Conservation (phyloP, 352 stramenopile genomes). For the Phytophthora cryptogea region DNA sequence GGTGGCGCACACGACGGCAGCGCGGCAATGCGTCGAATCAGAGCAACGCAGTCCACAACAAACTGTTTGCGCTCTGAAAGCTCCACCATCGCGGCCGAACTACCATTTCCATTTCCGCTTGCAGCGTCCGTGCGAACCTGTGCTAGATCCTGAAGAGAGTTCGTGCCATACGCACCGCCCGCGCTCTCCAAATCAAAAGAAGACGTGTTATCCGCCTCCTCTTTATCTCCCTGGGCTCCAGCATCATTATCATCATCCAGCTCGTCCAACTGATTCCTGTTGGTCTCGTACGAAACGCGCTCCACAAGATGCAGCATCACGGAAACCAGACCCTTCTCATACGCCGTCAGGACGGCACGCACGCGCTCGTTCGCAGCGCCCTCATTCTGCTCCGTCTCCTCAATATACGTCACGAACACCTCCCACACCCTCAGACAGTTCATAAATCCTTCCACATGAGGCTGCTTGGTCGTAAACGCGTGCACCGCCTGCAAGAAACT, state of each 20-base stretch:
- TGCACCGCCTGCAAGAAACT: slow-evolving; percentile 66
- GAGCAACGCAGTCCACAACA: slow-evolving; percentile 70
- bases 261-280: slow-evolving; percentile 66
- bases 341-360: slow-evolving; percentile 55
- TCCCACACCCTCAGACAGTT: slow-evolving; percentile 86
- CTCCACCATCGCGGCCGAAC: slow-evolving; percentile 41
- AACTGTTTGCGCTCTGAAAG: slow-evolving; percentile 76
- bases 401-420: slow-evolving; percentile 82
- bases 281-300: slow-evolving; percentile 66
- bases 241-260: slow-evolving; percentile 55
- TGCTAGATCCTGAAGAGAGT: slow-evolving; percentile 71
- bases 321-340: slow-evolving; percentile 68
- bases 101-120: slow-evolving; percentile 37
- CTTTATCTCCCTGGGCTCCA: slow-evolving; percentile 32
- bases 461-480: slow-evolving; percentile 68
- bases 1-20: slow-evolving; percentile 57
- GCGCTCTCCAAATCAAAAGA: slow-evolving; percentile 45
- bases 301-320: slow-evolving; percentile 85
- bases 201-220: slow-evolving; percentile 42
- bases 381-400: slow-evolving; percentile 78
- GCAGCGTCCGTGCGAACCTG: slow-evolving; percentile 57
- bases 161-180: slow-evolving; percentile 44
- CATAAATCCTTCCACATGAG: slow-evolving; percentile 71
- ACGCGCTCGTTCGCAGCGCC: slow-evolving; percentile 55
- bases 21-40: slow-evolving; percentile 72